Conservation (phyloP, 352 stramenopile genomes). For the Globisporangium spiculum region DNA sequence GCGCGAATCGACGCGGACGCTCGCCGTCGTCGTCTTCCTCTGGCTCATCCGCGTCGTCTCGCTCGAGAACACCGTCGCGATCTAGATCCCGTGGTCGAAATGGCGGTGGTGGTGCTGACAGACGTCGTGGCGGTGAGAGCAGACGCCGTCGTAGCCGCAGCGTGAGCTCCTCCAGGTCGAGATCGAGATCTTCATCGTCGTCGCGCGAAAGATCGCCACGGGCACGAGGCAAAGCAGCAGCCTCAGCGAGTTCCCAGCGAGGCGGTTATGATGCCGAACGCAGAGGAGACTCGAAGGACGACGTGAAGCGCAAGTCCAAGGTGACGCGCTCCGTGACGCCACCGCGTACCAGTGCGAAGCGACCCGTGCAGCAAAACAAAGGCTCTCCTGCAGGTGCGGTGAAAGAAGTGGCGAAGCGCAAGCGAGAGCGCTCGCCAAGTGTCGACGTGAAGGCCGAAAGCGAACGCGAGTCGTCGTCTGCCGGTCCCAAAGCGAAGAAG, state of each 20-base stretch:
- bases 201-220: conserved; percentile 16
- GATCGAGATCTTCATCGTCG: conserved; percentile 13
- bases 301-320: background rate
- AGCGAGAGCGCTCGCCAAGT: conserved; percentile 16
- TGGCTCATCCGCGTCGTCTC: background rate
- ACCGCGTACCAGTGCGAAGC: conserved; percentile 5
- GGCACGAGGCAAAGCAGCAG: background rate
- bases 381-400: background rate
- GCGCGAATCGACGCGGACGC: conserved; percentile 9
- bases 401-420: conserved; percentile 8
- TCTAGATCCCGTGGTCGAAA: background rate
- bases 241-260: background rate
- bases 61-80: conserved; percentile 1
- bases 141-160: conserved; percentile 13
- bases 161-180: conserved; percentile 18
- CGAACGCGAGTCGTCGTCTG: conserved; percentile 2
- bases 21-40: conserved; percentile 21
- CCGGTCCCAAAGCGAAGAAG: conserved; percentile 4
- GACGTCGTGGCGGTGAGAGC: background rate
- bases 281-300: conserved; percentile 2
- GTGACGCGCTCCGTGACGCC: conserved; percentile 8
- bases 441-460: conserved; percentile 1
- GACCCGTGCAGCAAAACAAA: background rate
- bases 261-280: background rate
- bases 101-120: background rate